Conservation (phyloP, 2,329 filamentous ascomycete genomes). For the Cercospora sp. region DNA sequence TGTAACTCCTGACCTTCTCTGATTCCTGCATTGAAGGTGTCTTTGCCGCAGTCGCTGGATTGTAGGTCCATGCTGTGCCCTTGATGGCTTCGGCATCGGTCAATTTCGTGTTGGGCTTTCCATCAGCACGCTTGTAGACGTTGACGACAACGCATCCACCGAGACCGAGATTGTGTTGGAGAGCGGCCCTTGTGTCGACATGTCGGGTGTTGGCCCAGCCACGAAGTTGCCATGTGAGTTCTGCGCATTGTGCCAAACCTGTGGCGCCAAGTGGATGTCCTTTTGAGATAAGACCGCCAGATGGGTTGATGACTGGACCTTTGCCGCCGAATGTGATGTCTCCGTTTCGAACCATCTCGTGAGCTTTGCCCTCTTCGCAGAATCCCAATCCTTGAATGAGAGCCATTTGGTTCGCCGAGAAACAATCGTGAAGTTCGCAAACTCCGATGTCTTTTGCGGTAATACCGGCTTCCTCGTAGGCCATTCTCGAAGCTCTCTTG, state of each 20-base stretch:
- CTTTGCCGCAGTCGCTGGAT: slow-evolving; percentile 85
- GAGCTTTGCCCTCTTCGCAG: slow-evolving; percentile 74
- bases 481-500: slow-evolving; percentile 65
- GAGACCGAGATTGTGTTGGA: slow-evolving; percentile 92
- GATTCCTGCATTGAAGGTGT: slow-evolving; percentile 80
- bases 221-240: slow-evolving; percentile 91
- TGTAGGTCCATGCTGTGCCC: slow-evolving; percentile 75
- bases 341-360: slow-evolving; percentile 81
- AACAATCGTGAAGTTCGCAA: slow-evolving; percentile 95
- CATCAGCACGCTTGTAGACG: slow-evolving; percentile 83
- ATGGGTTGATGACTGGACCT: slow-evolving; percentile 82
- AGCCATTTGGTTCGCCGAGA: slow-evolving; percentile 92
- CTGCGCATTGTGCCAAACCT: slow-evolving; percentile 92
- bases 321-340: slow-evolving; percentile 89
- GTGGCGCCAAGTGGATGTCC: slow-evolving; percentile 92
- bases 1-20: slow-evolving; percentile 68
- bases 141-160: slow-evolving; percentile 89
- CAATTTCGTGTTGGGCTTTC: slow-evolving; percentile 61
- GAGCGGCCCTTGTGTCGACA: slow-evolving; percentile 64
- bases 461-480: slow-evolving; percentile 71
- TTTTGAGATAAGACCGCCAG: slow-evolving; percentile 91
- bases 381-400: slow-evolving; percentile 84
- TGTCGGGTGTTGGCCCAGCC: slow-evolving; percentile 89
- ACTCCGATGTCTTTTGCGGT: slow-evolving; percentile 70
- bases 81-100: slow-evolving; percentile 64